Percentiles rank a stretch among this genome's conserved stretches.
Conservation (phyloP, 352 stramenopile species). For the Aphanomyces stellatus region DNA sequence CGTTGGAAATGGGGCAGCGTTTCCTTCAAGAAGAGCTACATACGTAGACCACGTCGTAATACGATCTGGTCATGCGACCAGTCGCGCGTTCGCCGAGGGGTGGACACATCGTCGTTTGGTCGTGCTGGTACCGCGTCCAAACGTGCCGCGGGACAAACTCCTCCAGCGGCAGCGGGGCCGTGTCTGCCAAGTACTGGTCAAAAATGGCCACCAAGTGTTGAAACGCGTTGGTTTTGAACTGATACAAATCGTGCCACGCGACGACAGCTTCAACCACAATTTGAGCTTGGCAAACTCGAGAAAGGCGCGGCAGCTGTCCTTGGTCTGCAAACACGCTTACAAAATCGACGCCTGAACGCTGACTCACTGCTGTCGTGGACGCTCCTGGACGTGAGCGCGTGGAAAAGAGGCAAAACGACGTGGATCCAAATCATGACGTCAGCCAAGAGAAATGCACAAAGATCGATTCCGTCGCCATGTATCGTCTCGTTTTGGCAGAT, state of each 20-base stretch:
- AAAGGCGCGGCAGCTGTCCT: background rate
- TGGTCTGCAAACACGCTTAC: background rate
- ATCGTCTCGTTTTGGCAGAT: background rate
- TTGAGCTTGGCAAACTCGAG: background rate
- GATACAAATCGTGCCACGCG: background rate
- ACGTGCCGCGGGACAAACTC: background rate
- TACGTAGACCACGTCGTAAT: too few species aligned
- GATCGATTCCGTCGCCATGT: background rate
- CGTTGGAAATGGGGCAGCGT: too few species aligned
- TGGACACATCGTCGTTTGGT: slow-evolving; percentile 20
- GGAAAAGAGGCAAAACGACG: background rate
- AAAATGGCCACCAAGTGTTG: slow-evolving; percentile 3
- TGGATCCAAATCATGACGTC: background rate
- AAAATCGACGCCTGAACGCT: background rate
- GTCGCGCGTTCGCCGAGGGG: background rate
- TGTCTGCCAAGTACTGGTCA: background rate
- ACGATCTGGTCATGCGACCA: too few species aligned
- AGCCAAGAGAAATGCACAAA: background rate
- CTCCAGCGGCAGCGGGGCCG: background rate
- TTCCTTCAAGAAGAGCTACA: too few species aligned
- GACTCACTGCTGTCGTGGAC: background rate
- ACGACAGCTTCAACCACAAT: background rate
- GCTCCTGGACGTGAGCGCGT: background rate
- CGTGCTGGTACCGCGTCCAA: slow-evolving; percentile 1
- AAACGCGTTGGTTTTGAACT: background rate